Evolutionary conservation across 148 eudicot species (phyloP).

Genomic region (Rhododendron ovatum): DNA sequence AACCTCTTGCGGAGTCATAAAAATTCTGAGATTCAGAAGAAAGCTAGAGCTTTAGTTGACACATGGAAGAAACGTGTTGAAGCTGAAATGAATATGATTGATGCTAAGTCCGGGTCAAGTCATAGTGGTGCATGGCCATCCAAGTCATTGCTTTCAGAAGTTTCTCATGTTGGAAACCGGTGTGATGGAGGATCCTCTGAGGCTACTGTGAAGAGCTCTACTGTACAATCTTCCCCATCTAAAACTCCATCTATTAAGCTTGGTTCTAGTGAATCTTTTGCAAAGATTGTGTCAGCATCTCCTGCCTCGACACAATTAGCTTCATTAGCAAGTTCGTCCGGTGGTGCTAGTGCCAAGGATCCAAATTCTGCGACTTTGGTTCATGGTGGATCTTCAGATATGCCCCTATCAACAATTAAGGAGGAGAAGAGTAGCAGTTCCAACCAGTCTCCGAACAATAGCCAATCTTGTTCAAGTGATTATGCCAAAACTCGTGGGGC

Average conservation of each 20-base stretch:
- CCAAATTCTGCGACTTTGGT: conserved; percentile 19
- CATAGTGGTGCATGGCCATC: conserved; percentile 60
- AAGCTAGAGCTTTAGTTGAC: conserved; percentile 83
- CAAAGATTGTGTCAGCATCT: conserved; percentile 39
- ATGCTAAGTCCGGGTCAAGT: conserved; percentile 51
- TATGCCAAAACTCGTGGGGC: conserved; percentile 36
- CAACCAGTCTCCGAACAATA: conserved; percentile 66
- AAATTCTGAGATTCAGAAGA: conserved; percentile 86
- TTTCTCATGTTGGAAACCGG: conserved; percentile 41
- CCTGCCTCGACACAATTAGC: conserved; percentile 35
- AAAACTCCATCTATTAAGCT: conserved; percentile 45
- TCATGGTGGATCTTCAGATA: conserved; percentile 42
- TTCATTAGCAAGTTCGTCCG: conserved; percentile 24
- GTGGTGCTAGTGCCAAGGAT: conserved; percentile 34
- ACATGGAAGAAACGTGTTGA: conserved; percentile 98
- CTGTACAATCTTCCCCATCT: conserved; percentile 38
- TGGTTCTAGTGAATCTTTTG: conserved; percentile 41
- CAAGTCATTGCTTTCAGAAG: conserved; percentile 52
- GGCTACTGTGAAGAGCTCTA: conserved; percentile 40
- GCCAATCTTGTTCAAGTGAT: conserved; percentile 64
- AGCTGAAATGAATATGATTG: conserved; percentile 77
- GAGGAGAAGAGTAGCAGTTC: conserved; percentile 77
- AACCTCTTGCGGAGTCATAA: conserved; percentile 74
- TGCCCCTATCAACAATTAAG: conserved; percentile 32
- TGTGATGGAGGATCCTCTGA: conserved; percentile 56